Evolutionary conservation across 1,139 yeast genomes (phyloP).

Genomic region (Pichia sp.): DNA sequence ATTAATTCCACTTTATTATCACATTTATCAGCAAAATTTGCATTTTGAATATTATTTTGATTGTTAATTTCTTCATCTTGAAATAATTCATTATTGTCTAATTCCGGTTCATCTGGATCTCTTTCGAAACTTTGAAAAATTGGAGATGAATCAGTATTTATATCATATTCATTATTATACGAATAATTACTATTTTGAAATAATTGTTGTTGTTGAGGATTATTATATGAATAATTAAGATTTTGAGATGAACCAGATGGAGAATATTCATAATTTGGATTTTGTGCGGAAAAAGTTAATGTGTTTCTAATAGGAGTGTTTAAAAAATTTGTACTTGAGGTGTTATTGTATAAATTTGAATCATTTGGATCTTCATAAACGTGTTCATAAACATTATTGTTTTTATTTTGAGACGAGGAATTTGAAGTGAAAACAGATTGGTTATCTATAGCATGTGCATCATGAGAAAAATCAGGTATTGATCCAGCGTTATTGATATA

Average conservation of each 20-base stretch:
- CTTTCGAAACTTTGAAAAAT: conserved; percentile 24
- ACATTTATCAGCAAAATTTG: conserved; percentile 25
- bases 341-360: conserved; percentile 2
- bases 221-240: background rate
- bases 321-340: conserved; percentile 5
- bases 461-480: background rate
- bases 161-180: no score
- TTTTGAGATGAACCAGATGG: conserved; percentile 5
- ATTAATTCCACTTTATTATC: conserved; percentile 25
- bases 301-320: conserved; percentile 5
- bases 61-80: conserved; percentile 8
- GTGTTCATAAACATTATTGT: background rate
- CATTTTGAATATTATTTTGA: conserved; percentile 15
- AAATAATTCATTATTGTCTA: conserved; percentile 16
- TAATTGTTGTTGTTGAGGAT: background rate
- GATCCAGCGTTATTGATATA: background rate
- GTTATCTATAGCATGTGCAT: background rate
- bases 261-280: conserved; percentile 8
- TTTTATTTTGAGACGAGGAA: background rate
- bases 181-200: background rate
- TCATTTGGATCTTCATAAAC: conserved; percentile 8
- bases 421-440: background rate
- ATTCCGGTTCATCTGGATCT: conserved; percentile 27
- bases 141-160: conserved; percentile 3
- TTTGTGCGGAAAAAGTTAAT: background rate